phyloP scores from a whole-genome alignment of 2,329 filamentous ascomycete species.

The Dactylellina cionopaga region DNA sequence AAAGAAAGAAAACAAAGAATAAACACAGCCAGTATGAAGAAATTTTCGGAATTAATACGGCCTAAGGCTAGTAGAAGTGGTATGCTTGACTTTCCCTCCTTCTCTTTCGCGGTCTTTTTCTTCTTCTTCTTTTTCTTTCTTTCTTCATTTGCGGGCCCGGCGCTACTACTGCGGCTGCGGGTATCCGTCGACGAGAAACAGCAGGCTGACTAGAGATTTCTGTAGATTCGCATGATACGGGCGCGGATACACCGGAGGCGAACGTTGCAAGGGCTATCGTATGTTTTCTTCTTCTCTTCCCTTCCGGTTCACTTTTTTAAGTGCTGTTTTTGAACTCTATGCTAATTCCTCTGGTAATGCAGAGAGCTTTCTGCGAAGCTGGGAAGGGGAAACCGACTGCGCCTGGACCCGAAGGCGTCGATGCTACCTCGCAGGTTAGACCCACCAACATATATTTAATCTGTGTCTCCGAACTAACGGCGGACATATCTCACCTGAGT shows the following conservation, averaged over 20 bases:
- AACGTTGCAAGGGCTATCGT: conserved; percentile 74
- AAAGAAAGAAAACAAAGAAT: too few species aligned
- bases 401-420: conserved; percentile 59
- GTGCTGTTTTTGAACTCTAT: conserved; percentile 4
- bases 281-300: conserved; percentile 61
- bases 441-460: neutral
- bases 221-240: conserved; percentile 40
- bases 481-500: conserved; percentile 3
- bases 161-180: neutral
- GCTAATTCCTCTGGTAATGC: conserved; percentile 41
- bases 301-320: neutral
- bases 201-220: neutral
- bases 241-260: conserved; percentile 72
- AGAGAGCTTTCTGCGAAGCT: conserved; percentile 86
- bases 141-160: neutral
- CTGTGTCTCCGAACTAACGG: conserved; percentile 24
- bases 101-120: neutral
- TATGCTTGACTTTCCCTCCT: conserved; percentile 14
- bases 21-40: conserved; percentile 38
- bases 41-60: conserved; percentile 46
- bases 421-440: conserved; percentile 33
- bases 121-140: neutral
- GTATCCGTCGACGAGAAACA: neutral
- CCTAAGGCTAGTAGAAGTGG: conserved; percentile 36
- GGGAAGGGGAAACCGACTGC: conserved; percentile 60